A percentile compares a stretch with the other conserved stretches of the same genome.
These are phyloP conservation scores for Chlorella sp. DNA, from an alignment of 139 green algal species.

Conservation along the genomic window DNA sequence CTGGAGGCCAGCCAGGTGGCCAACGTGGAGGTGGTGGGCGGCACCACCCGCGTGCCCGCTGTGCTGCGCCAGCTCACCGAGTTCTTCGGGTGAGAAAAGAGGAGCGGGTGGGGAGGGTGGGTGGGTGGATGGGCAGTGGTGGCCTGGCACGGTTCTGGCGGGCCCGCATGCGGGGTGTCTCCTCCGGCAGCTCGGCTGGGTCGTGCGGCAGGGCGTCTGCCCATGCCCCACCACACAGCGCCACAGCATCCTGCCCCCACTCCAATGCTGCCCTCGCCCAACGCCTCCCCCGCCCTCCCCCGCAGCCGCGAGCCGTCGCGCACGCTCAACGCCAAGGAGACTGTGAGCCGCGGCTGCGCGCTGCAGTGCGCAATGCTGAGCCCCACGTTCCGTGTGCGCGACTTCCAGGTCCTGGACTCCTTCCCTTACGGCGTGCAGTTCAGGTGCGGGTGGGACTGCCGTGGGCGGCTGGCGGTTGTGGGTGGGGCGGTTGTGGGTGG, in stretches of 20 bases:
- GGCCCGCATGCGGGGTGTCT: too few species aligned
- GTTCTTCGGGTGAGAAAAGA: conserved; percentile 52
- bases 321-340: conserved; percentile 97
- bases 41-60: conserved; percentile 83
- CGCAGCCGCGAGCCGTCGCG: conserved; percentile 73
- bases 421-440: conserved; percentile 87
- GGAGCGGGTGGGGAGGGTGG: background rate
- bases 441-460: conserved; percentile 60
- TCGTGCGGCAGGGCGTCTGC: too few species aligned
- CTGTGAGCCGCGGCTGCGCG: conserved; percentile 88
- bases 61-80: conserved; percentile 63
- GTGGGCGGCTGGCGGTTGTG: background rate
- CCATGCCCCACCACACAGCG: too few species aligned
- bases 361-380: conserved; percentile 99
- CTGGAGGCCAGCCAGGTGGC: conserved; percentile 76
- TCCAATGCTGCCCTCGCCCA: too few species aligned
- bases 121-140: conserved; percentile 62
- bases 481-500: background rate
- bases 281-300: too few species aligned
- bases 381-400: conserved; percentile 95
- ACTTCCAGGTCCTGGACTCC: conserved; percentile 95
- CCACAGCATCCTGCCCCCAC: too few species aligned
- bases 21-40: conserved; percentile 92
- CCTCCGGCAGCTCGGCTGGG: too few species aligned
- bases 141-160: too few species aligned